Percentiles rank a stretch among this genome's conserved stretches.
Conservation (phyloP, 2,329 filamentous ascomycete species). For the Venturia oleaginea region DNA sequence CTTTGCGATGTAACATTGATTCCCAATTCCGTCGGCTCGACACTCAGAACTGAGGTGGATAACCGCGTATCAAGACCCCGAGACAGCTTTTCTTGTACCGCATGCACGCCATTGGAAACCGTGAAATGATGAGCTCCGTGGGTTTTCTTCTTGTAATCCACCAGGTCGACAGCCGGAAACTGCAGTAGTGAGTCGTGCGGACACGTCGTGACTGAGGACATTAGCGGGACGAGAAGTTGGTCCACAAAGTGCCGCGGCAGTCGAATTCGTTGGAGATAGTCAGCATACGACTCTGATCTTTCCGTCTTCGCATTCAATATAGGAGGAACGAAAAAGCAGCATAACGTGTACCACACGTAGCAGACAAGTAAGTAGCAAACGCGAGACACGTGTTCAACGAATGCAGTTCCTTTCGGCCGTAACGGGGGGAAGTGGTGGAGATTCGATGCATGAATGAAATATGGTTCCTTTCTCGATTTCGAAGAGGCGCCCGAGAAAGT, state of each 20-base stretch:
- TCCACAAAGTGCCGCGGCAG: slow-evolving; percentile 39
- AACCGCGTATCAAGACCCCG: slow-evolving; percentile 36
- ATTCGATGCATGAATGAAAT: slow-evolving; percentile 48
- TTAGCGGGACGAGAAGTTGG: slow-evolving; percentile 45
- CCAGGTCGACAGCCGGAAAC: slow-evolving; percentile 46
- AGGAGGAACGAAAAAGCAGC: slow-evolving; percentile 41
- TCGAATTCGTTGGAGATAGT: slow-evolving; percentile 43
- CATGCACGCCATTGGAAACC: slow-evolving; percentile 41
- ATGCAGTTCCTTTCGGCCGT: slow-evolving; percentile 28
- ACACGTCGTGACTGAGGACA: slow-evolving; percentile 48
- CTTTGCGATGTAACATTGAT: slow-evolving; percentile 30
- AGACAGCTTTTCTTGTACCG: slow-evolving; percentile 40
- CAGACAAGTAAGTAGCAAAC: slow-evolving; percentile 38
- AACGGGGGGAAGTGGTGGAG: slow-evolving; percentile 40
- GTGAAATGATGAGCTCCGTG: slow-evolving; percentile 43
- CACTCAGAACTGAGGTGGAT: slow-evolving; percentile 29
- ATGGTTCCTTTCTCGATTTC: slow-evolving; percentile 22
- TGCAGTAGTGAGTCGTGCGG: slow-evolving; percentile 41
- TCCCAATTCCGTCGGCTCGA: slow-evolving; percentile 22
- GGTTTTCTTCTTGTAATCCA: slow-evolving; percentile 41
- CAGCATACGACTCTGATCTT: slow-evolving; percentile 36
- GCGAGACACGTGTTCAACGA: slow-evolving; percentile 36
- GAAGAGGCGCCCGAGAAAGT: slow-evolving; percentile 32
- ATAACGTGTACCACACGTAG: slow-evolving; percentile 46
- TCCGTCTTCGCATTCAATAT: slow-evolving; percentile 15